Evolutionary conservation across 192 early-diverging fungal species (phyloP), one percentile per base, ranked within the genome.

Genomic region (Mortierella antarctica): DNA sequence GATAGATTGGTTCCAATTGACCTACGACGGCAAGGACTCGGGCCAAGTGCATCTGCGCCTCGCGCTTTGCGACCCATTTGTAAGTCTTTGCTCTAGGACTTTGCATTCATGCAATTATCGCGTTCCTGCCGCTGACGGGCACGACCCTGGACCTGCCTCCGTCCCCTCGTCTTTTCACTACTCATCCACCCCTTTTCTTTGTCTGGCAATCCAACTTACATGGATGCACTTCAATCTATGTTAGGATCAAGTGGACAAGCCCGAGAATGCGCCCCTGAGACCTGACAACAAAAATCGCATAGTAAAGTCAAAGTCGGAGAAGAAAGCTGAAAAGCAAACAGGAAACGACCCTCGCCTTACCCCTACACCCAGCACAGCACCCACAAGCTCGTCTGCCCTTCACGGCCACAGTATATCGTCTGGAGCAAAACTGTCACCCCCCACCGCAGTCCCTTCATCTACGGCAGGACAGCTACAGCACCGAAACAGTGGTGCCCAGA

Each of bases 31-130:
- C 65, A 72, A 71, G 47, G 58, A 71, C 7, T 47, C 70, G 17
- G 77, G 77, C 17, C 47, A 68, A 60, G 77, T 80, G 15, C 69
- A 80, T 23, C 62, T 80, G 21, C 57, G 70, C 15, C 20, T 80
- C 5, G 31, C 54, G 45, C 47, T 80, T 41, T 67, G 65, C 44
- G 77, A 80, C 39, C 69, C 76, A 18, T 61, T 53, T 23, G 76
- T 79, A 71, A 71, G 76, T 67, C 31, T 55, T 9, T 8, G 4
- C 17, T 50, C 18, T 15, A 12, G 49, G 45, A 12, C 50, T 52
- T 62, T 65, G 47, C 10, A 51, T 50, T 65, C 49, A 7, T 53
- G 23, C 56, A 23, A 12, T 57, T 4, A 39, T 59, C 7, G 15
- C 39, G 57, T 31, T 31, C 31, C 31, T 31, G 31, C 31, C 31